Base-by-base conservation (phyloP, 2,329 filamentous ascomycete genomes). In the Alternaria sp. region DNA sequence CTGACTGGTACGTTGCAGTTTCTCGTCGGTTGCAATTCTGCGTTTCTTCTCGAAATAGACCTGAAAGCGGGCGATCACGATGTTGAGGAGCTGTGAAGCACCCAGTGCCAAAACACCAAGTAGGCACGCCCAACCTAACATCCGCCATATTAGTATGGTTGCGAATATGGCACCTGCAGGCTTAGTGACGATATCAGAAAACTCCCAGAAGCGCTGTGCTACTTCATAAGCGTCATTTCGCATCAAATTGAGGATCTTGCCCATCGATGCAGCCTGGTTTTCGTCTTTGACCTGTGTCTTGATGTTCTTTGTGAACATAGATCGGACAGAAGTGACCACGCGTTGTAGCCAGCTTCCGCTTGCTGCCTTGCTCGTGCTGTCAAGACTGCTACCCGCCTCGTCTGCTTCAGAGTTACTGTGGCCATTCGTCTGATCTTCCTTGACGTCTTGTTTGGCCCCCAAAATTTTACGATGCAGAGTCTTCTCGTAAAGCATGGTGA, bases 231-330 rank as follows among this genome's bases (percentile, higher is more conserved):
- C 92, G 76, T 96, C 92, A 62, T 87, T 89, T 41, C 93, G 89
- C 84, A 97, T 92, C 3, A 97, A 81, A 71, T 97, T 97, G 64
- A 97, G 86, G 55, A 97, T 96, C 75, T 97, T 97, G 8, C 94
- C 94, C 80, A 94, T 95, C 0, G 92, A 93, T 0, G 94, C 93
- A 3, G 91, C 87, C 59, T 87, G 82, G 60, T 86, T 85, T 11
- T 73, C 33, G 66, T 75, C 54, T 60, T 76, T 60, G 67, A 67
- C 41, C 25, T 78, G 75, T 23, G 78, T 75, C 5, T 63, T 67
- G 10, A 47, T 10, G 21, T 69, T 74, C 43, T 67, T 73, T 8
- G 55, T 66, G 23, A 78, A 69, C 1, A 67, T 15, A 2, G 68
- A 64, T 26, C 62, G 63, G 10, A 75, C 11, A 4, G 58, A 60